These are phyloP conservation scores for Plasmodium malariae DNA, from an alignment of 169 alveolate genomes.

Conservation along the genomic window DNA sequence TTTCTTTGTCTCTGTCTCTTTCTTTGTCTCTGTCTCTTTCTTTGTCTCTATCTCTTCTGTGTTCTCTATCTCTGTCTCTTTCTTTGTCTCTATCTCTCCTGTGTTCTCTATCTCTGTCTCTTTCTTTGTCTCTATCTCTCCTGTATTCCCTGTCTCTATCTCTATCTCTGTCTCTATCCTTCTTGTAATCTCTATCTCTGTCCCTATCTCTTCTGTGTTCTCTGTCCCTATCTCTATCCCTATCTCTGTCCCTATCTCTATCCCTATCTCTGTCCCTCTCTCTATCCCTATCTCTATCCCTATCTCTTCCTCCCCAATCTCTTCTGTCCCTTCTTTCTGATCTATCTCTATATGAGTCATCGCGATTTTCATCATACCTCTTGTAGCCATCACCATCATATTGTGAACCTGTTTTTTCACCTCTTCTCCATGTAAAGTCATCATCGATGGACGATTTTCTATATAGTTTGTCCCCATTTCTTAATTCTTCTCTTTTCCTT, in stretches of 20 bases:
- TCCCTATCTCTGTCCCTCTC: constrained; percentile 32
- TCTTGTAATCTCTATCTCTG: constrained; percentile 11
- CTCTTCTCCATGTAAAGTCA: constrained; percentile 66
- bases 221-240: constrained; percentile 52
- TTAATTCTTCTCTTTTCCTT: constrained; percentile 48
- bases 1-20: constrained; percentile 78
- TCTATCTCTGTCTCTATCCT: constrained; percentile 7
- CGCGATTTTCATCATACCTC: constrained; percentile 33
- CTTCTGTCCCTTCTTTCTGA: constrained; percentile 39
- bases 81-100: constrained; percentile 45
- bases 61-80: constrained; percentile 18
- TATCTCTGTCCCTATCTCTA: constrained; percentile 18
- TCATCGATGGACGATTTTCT: constrained; percentile 61
- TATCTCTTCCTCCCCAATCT: neutral
- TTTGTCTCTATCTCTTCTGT: constrained; percentile 7
- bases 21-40: constrained; percentile 75
- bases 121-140: constrained; percentile 34
- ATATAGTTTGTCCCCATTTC: constrained; percentile 26
- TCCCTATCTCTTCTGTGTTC: constrained; percentile 33
- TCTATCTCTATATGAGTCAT: constrained; percentile 25
- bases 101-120: constrained; percentile 17
- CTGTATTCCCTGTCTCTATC: constrained; percentile 16
- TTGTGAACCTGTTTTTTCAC: constrained; percentile 42
- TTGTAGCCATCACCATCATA: constrained; percentile 40
- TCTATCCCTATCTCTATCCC: constrained; percentile 45